A percentile compares a stretch with the other conserved stretches of the same genome.
phyloP scores from a whole-genome alignment of 2,329 filamentous ascomycete genomes.

The Xylariaceae sp. region DNA sequence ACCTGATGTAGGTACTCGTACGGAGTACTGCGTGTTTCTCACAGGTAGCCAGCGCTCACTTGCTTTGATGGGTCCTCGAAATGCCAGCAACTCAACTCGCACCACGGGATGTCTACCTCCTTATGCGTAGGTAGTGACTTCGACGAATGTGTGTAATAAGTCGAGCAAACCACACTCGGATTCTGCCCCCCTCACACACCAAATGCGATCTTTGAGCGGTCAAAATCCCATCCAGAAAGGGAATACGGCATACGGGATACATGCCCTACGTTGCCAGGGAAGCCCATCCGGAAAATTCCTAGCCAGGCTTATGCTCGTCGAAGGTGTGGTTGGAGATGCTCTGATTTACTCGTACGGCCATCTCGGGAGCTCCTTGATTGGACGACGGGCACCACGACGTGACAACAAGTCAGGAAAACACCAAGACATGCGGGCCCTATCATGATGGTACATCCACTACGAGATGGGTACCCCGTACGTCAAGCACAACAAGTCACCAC shows the following conservation, averaged over 20 bases:
- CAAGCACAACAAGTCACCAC: conserved; percentile 7
- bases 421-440: conserved; percentile 5
- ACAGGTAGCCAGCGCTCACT: neutral
- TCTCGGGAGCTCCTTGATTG: conserved; percentile 10
- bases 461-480: neutral
- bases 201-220: neutral
- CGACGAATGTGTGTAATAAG: neutral
- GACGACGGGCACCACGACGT: conserved; percentile 5
- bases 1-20: too few relatives aligned
- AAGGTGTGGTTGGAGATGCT: too few relatives aligned
- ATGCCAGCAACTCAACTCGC: conserved; percentile 5
- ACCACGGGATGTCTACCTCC: neutral
- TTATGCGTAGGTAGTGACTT: neutral
- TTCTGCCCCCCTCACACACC: neutral
- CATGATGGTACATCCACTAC: too few relatives aligned
- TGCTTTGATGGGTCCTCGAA: conserved; percentile 7
- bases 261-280: too few relatives aligned
- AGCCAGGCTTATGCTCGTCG: too few relatives aligned
- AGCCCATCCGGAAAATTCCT: too few relatives aligned
- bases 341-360: neutral
- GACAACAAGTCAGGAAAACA: conserved; percentile 14
- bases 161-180: neutral
- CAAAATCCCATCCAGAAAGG: too few relatives aligned
- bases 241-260: too few relatives aligned
- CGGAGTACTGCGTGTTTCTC: too few relatives aligned